Conservation (phyloP, 2,329 filamentous ascomycete genomes). For the Alternaria longipes region DNA sequence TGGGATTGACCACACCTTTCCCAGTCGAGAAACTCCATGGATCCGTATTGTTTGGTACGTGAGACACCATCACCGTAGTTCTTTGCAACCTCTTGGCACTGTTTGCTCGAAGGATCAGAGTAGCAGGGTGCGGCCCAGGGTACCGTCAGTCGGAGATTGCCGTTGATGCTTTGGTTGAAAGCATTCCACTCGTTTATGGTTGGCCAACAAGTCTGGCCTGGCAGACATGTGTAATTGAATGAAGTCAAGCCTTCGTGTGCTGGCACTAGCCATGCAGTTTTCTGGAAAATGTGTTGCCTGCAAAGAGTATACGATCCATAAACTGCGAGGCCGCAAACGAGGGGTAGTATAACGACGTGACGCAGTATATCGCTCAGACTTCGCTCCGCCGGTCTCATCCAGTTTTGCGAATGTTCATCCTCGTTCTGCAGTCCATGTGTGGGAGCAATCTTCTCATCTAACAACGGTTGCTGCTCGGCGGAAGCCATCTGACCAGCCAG, state of each 20-base stretch:
- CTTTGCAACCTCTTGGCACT: conserved; percentile 32
- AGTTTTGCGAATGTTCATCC: not conserved
- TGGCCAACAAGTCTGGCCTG: conserved; percentile 51
- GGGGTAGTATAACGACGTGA: conserved; percentile 5
- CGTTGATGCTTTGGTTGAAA: conserved; percentile 46
- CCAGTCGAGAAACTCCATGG: conserved; percentile 50
- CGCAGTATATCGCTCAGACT: conserved; percentile 1
- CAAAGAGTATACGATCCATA: conserved; percentile 14
- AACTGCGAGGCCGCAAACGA: conserved; percentile 17
- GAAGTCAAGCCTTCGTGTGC: not conserved
- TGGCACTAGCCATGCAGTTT: not conserved
- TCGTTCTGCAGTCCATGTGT: conserved; percentile 9
- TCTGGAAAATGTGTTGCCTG: not conserved
- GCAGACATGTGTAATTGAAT: conserved; percentile 46
- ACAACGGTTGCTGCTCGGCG: conserved; percentile 21
- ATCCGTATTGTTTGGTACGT: conserved; percentile 43
- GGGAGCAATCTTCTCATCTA: conserved; percentile 25
- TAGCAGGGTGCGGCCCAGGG: conserved; percentile 48
- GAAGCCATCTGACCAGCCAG: conserved; percentile 18
- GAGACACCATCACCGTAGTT: conserved; percentile 37
- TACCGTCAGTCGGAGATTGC: conserved; percentile 39
- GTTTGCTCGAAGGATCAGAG: conserved; percentile 24
- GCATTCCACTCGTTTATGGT: conserved; percentile 39
- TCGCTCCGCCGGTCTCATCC: not conserved
- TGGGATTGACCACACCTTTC: conserved; percentile 43